Base-by-base conservation (phyloP, 202 grass and related monocot species). In the Digitaria exilis region DNA sequence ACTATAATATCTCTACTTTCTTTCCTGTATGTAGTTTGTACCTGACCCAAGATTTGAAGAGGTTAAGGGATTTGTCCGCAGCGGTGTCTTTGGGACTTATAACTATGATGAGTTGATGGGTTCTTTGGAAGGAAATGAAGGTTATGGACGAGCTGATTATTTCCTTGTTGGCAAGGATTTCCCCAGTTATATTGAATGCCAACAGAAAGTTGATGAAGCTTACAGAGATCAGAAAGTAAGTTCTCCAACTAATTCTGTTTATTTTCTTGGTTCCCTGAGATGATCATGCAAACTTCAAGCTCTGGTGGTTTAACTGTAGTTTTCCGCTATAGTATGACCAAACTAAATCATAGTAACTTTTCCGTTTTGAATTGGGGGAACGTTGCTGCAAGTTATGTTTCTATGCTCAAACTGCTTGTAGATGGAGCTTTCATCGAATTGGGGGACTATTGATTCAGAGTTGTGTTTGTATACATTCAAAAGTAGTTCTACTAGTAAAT, bases 91-190 rank as follows among this genome's bases (percentile, higher is more conserved):
- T 84, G 93, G 96, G 74, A 81, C 61, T 82, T 69, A 43, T 26
- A 84, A 92, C 37, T 99, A 96, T 65, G 87, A 96, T 28, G 96
- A 99, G 62, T 90, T 99, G 84, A 94, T 99, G 80, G 96, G 93
- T 84, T 96, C 96, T 81, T 90, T 99, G 55, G 96, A 99, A 96
- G 96, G 84, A 63, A 94, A 94, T 84, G 84, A 99, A 94, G 93
- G 96, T 81, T 99, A 91, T 74, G 96, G 96, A 24, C 91, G 89
- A 70, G 96, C 96, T 54, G 93, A 99, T 88, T 99, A 99, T 91
- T 99, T 99, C 86, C 93, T 99, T 84, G 96, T 99, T 82, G 96
- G 96, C 73, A 91, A 99, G 66, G 96, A 99, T 85, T 99, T 99
- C 56, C 96, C 96, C 73, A 92, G 89, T 82, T 99, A 99, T 85